Evolutionary conservation across 768 basidiomycete species (phyloP), one percentile per base, ranked within the genome.

Genomic region (Lactarius sp.): DNA sequence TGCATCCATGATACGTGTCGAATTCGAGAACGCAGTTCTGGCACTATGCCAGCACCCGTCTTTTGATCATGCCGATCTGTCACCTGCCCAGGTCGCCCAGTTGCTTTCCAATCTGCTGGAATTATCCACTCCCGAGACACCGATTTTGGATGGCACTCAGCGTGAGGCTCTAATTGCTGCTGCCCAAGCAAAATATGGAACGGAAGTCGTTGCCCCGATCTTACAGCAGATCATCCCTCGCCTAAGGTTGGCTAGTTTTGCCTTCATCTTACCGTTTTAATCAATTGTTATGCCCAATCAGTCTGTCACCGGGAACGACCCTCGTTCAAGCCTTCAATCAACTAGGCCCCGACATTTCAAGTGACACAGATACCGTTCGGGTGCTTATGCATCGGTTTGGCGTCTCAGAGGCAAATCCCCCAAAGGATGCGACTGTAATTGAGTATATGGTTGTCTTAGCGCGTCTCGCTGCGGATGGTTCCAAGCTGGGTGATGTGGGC

Each of bases 11-110:
- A 81, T 94, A 68, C 88, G 86, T 54, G 72, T 79, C 60, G 89
- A 92, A 65, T 93, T 93, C 70, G 91, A 92, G 71, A 86, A 85
- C 62, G 90, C 90, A 4, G 79, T 86, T 18, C 73, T 88, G 60
- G 83, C 88, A 20, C 77, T 94, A 53, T 89, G 87, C 72, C 89
- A 90, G 69, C 86, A 84, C 55, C 87, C 90, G 13, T 86, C 86
- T 46, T 90, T 92, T 70, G 92, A 94, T 73, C 84, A 88, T 70
- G 86, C 86, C 50, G 89, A 92, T 73, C 78, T 94, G 63, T 82
- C 83, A 22, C 85, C 87, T 13, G 79, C 80, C 52, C 92, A 92
- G 70, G 79, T 92, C 63, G 81, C 85, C 65, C 90, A 90, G 77
- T 77, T 95, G 67, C 81, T 94, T 77, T 80, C 85, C 53, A 93